Percentiles rank a stretch among this genome's conserved stretches.
Evolutionary conservation across 192 early-diverging fungal species (phyloP).

Genomic region (Dissophora globulifera): DNA sequence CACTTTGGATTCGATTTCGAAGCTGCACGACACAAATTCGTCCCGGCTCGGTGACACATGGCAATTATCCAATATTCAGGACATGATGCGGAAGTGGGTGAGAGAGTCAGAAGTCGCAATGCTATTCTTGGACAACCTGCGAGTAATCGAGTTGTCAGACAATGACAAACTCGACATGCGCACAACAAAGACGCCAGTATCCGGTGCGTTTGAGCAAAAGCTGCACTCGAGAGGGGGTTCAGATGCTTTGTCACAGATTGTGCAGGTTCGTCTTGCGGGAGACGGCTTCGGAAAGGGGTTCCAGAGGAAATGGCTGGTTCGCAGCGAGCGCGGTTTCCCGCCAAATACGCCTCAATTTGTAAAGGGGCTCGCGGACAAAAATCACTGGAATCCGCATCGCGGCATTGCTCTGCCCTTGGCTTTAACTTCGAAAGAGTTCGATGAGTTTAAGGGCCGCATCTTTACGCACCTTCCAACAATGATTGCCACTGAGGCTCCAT

Average conservation of each 20-base stretch:
- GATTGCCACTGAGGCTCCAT: slow-evolving; percentile 28
- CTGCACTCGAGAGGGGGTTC: neutral
- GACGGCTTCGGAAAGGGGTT: no score
- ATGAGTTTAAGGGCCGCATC: slow-evolving; percentile 9
- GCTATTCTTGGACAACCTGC: slow-evolving; percentile 22
- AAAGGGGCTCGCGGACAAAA: neutral
- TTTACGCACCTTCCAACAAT: slow-evolving; percentile 49
- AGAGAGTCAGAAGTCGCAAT: slow-evolving; percentile 12
- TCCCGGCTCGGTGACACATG: neutral
- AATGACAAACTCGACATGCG: neutral
- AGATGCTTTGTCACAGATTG: neutral
- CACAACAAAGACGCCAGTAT: neutral
- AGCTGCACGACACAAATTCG: neutral
- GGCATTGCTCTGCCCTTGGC: slow-evolving; percentile 15
- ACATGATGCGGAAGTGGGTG: slow-evolving; percentile 9
- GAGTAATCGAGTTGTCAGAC: neutral
- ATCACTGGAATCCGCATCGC: slow-evolving; percentile 20
- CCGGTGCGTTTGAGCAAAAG: neutral
- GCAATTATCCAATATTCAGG: neutral
- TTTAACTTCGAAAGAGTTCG: neutral
- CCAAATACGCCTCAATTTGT: neutral
- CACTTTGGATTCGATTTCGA: neutral
- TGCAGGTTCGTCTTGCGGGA: neutral
- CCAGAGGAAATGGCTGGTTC: slow-evolving; percentile 16
- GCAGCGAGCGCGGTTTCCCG: neutral